A percentile compares a stretch with the other conserved stretches of the same genome.
These are phyloP conservation scores for Vitis hybrid DNA, from an alignment of 177 flowering plant species.

Conservation along the genomic window DNA sequence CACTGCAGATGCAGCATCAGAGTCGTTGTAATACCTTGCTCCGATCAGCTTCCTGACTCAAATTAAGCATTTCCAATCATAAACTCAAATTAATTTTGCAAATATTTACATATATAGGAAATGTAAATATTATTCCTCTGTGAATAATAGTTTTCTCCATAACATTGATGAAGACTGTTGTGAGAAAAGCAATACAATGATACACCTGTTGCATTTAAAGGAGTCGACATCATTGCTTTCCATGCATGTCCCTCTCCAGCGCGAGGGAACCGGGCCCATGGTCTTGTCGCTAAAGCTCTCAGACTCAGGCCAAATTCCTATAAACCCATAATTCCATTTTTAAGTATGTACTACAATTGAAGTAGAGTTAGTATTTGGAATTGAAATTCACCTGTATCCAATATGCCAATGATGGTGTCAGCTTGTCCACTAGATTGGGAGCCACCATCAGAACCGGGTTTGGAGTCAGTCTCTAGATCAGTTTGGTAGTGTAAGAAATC, in stretches of 20 bases:
- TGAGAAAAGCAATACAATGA: too few species aligned
- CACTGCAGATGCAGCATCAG: background rate
- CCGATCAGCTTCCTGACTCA: slow-evolving; percentile 58
- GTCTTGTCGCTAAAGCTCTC: slow-evolving; percentile 61
- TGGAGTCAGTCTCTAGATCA: slow-evolving; percentile 25
- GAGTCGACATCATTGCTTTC: slow-evolving; percentile 37
- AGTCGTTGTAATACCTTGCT: slow-evolving; percentile 51
- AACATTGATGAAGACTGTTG: too few species aligned
- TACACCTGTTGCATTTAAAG: slow-evolving; percentile 67
- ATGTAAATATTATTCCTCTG: too few species aligned
- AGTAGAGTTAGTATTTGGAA: background rate
- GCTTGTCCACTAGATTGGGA: slow-evolving; percentile 19
- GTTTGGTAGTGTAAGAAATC: slow-evolving; percentile 63
- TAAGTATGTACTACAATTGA: background rate
- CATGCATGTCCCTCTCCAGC: slow-evolving; percentile 79
- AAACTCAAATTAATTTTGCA: background rate
- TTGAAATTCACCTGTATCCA: slow-evolving; percentile 57
- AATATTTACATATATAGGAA: too few species aligned
- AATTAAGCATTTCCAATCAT: background rate
- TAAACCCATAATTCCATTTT: background rate
- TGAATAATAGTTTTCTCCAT: too few species aligned
- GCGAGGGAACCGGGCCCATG: slow-evolving; percentile 59
- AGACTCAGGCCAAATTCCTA: slow-evolving; percentile 87
- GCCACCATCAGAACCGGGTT: slow-evolving; percentile 8
- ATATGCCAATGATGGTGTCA: slow-evolving; percentile 60